Conservation (phyloP, 495 filamentous ascomycete species). For the Aeminium ludgeri region DNA sequence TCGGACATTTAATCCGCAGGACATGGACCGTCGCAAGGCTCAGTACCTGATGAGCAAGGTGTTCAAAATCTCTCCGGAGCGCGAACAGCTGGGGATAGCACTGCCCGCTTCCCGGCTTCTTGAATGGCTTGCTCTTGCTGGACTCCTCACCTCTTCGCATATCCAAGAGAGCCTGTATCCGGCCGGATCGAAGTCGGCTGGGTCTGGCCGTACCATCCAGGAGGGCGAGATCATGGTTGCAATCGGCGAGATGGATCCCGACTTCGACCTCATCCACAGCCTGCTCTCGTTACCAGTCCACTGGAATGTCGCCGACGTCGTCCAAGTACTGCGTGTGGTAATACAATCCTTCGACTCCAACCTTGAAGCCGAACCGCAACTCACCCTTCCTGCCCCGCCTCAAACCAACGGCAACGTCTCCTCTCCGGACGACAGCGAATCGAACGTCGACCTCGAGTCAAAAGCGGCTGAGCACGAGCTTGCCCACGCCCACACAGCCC, state of each 20-base stretch:
- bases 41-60: conserved; percentile 39
- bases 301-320: conserved; percentile 31
- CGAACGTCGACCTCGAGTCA: conserved; percentile 13
- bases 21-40: conserved; percentile 28
- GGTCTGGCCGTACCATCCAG: not conserved
- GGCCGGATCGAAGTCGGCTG: no score
- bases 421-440: conserved; percentile 10
- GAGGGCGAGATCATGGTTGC: conserved; percentile 23
- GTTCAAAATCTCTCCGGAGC: conserved; percentile 21
- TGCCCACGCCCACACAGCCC: conserved; percentile 19
- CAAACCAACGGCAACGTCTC: conserved; percentile 14
- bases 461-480: conserved; percentile 22
- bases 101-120: not conserved
- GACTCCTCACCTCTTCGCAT: conserved; percentile 17
- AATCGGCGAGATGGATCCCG: conserved; percentile 21
- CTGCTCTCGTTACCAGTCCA: conserved; percentile 20
- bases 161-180: conserved; percentile 6
- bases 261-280: conserved; percentile 20
- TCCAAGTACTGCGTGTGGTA: conserved; percentile 23
- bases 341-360: conserved; percentile 22
- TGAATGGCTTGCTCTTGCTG: conserved; percentile 21
- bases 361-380: not conserved
- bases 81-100: not conserved
- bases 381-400: not conserved
- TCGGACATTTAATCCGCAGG: not conserved